These are phyloP conservation scores for Aspergillus fumigatus DNA, from an alignment of 2,329 filamentous ascomycete species.

Conservation along the genomic window DNA sequence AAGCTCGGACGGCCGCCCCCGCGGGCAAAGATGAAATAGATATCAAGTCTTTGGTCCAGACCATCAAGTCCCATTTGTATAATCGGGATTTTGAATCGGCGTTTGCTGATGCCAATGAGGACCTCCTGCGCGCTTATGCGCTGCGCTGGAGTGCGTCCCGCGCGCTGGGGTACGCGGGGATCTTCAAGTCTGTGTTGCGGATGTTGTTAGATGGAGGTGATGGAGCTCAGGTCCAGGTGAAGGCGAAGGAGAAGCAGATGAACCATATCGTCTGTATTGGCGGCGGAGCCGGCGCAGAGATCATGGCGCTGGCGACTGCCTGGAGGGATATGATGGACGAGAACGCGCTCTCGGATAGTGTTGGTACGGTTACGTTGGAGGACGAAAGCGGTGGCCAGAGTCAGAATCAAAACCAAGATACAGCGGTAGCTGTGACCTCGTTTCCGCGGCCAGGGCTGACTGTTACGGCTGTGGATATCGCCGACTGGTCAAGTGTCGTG, in stretches of 20 bases:
- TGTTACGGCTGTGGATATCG: conserved; percentile 73
- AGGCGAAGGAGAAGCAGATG: not conserved
- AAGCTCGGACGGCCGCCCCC: conserved; percentile 2
- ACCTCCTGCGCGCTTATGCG: conserved; percentile 76
- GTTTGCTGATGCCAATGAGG: conserved; percentile 60
- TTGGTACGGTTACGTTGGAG: conserved; percentile 8
- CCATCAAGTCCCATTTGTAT: conserved; percentile 80
- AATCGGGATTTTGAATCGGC: conserved; percentile 77
- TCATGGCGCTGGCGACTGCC: conserved; percentile 59
- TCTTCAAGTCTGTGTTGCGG: conserved; percentile 42
- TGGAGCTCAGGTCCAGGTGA: not conserved
- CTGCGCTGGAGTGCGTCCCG: conserved; percentile 86
- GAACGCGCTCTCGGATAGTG: conserved; percentile 6
- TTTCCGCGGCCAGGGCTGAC: not conserved
- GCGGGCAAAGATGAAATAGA: conserved; percentile 14
- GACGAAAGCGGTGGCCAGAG: not conserved
- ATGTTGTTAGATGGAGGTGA: conserved; percentile 12
- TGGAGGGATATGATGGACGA: conserved; percentile 36
- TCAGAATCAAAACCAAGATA: not conserved
- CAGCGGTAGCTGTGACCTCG: not conserved
- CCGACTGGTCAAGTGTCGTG: conserved; percentile 67
- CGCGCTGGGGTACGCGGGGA: conserved; percentile 73
- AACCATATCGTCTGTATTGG: conserved; percentile 54
- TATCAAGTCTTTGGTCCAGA: conserved; percentile 60
- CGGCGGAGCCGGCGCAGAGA: conserved; percentile 62